Evolutionary conservation across 225 moss, liverwort and hornwort genomes (phyloP), one percentile per base, ranked within the genome.

Genomic region (Rhytidiadelphus loreus): DNA sequence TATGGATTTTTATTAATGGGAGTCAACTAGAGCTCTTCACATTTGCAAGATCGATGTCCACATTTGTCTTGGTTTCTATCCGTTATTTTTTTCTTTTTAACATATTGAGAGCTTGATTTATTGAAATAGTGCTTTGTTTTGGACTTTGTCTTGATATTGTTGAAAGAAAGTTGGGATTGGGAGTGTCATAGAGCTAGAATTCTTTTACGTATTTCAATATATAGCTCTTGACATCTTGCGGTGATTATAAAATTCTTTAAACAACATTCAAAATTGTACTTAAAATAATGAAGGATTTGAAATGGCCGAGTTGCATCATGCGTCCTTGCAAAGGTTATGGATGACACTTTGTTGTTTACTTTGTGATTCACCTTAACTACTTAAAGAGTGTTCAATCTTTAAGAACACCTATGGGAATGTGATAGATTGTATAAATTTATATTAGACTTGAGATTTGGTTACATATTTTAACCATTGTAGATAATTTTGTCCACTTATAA

Each of bases 351-450:
- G 32, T 58, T 23, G 61, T 62, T 50, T 87, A 23, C 10, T 82
- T 61, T 13, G 33, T 85, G 46, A 8, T 35, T 82, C 2, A 10
- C 52, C 16, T 58, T 77, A 14, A 71, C 35, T 61, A 28, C 48
- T 62, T 64, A 6, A 16, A 70, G 33, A 73, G 13, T 37, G 5
- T 62, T 82, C 29, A 48, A 80, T 64, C 19, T 61, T 26, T 23
- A 19, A 20, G 2, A 70, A 50, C 48, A 33, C 15, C 7, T 55
- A 56, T 10, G 0, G 8, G 1, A 53, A 44, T 0, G 1, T 57
- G 35, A n/a, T n/a, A 61, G 11, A 55, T 44, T 82, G 5, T 43
- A 24, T n/a, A 82, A 63, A 50, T 41, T 61, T 63, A 26, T 46
- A 28, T 28, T 84, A 37, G 70, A 56, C 18, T 23, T 48, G n/a